phyloP scores from a whole-genome alignment of 495 filamentous ascomycete genomes.

The Staphylotrichum tortipilum region DNA sequence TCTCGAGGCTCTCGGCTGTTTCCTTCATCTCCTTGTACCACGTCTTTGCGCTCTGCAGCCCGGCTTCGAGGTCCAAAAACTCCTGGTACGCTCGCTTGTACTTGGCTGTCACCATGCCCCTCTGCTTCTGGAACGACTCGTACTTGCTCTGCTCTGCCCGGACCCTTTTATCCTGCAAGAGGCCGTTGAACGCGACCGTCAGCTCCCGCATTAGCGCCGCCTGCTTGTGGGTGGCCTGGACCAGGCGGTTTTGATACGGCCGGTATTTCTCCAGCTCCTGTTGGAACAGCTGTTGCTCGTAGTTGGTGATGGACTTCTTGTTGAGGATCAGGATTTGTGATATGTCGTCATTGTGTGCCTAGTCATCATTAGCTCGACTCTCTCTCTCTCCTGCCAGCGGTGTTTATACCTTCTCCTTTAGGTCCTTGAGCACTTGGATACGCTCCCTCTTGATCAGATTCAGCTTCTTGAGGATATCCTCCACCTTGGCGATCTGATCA shows the following conservation, averaged over 20 bases:
- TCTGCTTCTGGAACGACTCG: slow-evolving; percentile 75
- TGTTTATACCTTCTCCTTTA: slow-evolving; percentile 94
- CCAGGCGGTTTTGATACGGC: slow-evolving; percentile 80
- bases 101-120: slow-evolving; percentile 68
- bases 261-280: slow-evolving; percentile 93
- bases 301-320: slow-evolving; percentile 85
- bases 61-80: slow-evolving; percentile 82
- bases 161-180: slow-evolving; percentile 91
- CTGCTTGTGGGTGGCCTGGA: slow-evolving; percentile 93
- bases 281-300: slow-evolving; percentile 84
- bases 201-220: slow-evolving; percentile 89
- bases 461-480: slow-evolving; percentile 84
- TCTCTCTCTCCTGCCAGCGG: background rate
- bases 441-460: slow-evolving; percentile 87
- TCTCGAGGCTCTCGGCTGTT: slow-evolving; percentile 85
- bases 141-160: slow-evolving; percentile 91
- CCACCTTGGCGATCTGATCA: slow-evolving; percentile 82
- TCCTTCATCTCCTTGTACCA: slow-evolving; percentile 97
- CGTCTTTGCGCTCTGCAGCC: slow-evolving; percentile 72
- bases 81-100: slow-evolving; percentile 91
- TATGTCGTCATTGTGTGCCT: slow-evolving; percentile 95
- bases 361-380: slow-evolving; percentile 20
- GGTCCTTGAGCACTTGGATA: slow-evolving; percentile 83
- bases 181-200: slow-evolving; percentile 74
- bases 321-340: slow-evolving; percentile 94